Evolutionary conservation across 2,329 filamentous ascomycete genomes (phyloP), one percentile per base, ranked within the genome.

Genomic region (Dactylonectria macrodidyma): DNA sequence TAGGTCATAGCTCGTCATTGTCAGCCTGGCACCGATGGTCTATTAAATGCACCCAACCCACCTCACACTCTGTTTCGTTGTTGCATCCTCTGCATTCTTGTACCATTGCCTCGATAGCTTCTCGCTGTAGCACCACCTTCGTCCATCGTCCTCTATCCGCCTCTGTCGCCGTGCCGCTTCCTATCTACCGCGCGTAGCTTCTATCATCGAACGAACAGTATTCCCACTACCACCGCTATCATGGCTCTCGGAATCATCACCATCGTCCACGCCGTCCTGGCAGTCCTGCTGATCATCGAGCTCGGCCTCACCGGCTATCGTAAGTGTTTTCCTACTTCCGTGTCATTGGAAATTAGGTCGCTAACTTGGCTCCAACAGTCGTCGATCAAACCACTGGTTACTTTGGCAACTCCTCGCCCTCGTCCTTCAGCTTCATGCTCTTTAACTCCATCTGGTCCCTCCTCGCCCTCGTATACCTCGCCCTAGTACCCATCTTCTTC

Each of bases 391-490:
- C 41, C 14, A 19, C 41, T 19, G 14, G 14, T 7, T 44, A n/a
- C 83, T 41, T 76, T 67, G 64, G 66, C 71, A 60, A 81, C 84
- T 2, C 90, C 5, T 44, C 41, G 7, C 41, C 92, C 8, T 84
- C 87, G 11, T 83, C 86, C 41, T 84, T 93, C 78, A 90, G 91
- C 82, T 97, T 96, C 84, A 87, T 95, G 81, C 85, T 97, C 81
- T 97, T 97, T 87, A 87, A 86, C 78, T 85, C 90, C 47, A 84
- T 95, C 73, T 97, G 93, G 93, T 92, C 93, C 2, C 79, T 94
- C 55, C 86, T 96, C 70, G 83, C 91, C 5, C 85, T 95, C 38
- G 80, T 88, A 62, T 95, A 95, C 80, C 87, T 97, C 67, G 85
- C 90, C 74, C 69, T 95, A 57, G 85, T 90, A 3, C 93, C 93